phyloP scores from a whole-genome alignment of 2,329 filamentous ascomycete genomes.

The Fragosphaeria purpurea region DNA sequence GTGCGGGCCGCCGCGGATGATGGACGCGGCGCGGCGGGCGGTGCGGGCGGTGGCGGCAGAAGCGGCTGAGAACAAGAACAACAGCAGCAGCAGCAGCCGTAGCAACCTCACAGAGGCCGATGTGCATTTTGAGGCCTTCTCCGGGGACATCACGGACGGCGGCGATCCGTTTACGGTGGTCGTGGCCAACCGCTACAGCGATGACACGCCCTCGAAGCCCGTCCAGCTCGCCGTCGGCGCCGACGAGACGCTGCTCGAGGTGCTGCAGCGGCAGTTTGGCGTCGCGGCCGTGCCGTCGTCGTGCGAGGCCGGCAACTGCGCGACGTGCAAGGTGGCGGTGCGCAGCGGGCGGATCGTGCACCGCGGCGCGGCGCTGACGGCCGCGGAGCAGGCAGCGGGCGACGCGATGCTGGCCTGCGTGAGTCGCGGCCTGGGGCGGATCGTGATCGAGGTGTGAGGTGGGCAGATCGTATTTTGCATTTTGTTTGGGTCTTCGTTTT shows the following conservation, averaged over 20 bases:
- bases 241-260: constrained; percentile 41
- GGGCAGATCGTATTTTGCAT: neutral
- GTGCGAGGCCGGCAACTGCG: constrained; percentile 46
- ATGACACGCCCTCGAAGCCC: too few relatives aligned
- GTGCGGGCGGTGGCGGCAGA: constrained; percentile 33
- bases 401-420: constrained; percentile 39
- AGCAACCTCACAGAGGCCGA: too few relatives aligned
- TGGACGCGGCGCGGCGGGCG: constrained; percentile 37
- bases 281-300: constrained; percentile 33
- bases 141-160: constrained; percentile 48
- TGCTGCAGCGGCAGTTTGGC: constrained; percentile 32
- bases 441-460: constrained; percentile 36
- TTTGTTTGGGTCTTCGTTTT: neutral
- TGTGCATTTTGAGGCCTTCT: constrained; percentile 6
- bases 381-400: constrained; percentile 31
- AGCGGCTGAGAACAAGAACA: constrained; percentile 45
- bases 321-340: constrained; percentile 38
- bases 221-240: constrained; percentile 23
- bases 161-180: too few relatives aligned
- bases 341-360: constrained; percentile 36
- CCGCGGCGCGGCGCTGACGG: constrained; percentile 35
- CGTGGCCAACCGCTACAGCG: too few relatives aligned
- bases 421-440: constrained; percentile 39
- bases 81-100: constrained; percentile 23
- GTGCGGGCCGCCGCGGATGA: constrained; percentile 49